Evolutionary conservation across 768 basidiomycete genomes (phyloP).

Genomic region (Peribolospora baueri): DNA sequence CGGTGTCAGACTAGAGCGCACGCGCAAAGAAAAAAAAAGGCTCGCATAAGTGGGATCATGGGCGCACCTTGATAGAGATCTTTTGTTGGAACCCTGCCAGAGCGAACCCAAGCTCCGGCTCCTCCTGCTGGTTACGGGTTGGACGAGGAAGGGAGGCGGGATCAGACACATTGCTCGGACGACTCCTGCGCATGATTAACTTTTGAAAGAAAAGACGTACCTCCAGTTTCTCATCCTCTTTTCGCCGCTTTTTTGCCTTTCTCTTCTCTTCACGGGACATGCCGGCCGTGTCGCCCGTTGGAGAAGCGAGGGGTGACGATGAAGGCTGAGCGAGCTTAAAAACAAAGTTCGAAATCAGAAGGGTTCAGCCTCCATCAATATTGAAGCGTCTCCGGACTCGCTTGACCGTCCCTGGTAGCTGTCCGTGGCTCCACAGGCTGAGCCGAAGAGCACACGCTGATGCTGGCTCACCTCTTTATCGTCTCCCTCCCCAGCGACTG

Average conservation of each 20-base stretch:
- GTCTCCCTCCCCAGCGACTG: too few relatives aligned
- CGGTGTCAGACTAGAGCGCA: background rate
- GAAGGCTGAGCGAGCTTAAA: too few relatives aligned
- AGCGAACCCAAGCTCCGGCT: too few relatives aligned
- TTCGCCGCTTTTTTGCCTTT: conserved; percentile 55
- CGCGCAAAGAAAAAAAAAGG: background rate
- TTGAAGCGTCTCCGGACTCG: too few relatives aligned
- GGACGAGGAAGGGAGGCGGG: conserved; percentile 56
- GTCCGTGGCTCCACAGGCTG: too few relatives aligned
- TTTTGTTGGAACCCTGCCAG: conserved; percentile 47
- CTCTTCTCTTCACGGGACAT: conserved; percentile 4
- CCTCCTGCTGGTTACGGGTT: conserved; percentile 22
- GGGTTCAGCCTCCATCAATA: too few relatives aligned
- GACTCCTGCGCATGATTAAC: background rate
- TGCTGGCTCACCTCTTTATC: too few relatives aligned
- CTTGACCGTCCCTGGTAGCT: too few relatives aligned
- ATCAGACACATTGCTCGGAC: conserved; percentile 20
- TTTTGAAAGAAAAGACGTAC: conserved; percentile 26
- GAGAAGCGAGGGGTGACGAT: too few relatives aligned
- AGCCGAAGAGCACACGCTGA: too few relatives aligned
- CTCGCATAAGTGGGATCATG: background rate
- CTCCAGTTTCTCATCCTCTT: conserved; percentile 39
- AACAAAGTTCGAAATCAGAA: too few relatives aligned
- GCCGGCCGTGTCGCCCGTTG: too few relatives aligned
- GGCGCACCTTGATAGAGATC: conserved; percentile 53